Evolutionary conservation across 768 basidiomycete species (phyloP).

Genomic region (Termitomyces sp.): DNA sequence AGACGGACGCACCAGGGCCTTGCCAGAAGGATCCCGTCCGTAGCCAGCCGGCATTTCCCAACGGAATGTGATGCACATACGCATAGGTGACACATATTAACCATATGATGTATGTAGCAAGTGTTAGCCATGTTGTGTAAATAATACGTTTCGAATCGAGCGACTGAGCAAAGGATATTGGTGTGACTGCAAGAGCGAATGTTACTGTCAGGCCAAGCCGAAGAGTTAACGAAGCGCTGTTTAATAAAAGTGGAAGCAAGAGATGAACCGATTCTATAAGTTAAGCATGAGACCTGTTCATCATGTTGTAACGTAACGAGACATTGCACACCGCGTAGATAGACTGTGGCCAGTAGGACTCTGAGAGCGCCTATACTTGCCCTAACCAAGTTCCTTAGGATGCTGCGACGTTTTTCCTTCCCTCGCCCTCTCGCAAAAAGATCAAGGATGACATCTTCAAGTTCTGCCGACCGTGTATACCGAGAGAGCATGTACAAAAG

Average conservation of each 20-base stretch:
- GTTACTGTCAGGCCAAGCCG: conserved; percentile 35
- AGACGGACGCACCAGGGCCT: conserved; percentile 48
- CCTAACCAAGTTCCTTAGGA: conserved; percentile 42
- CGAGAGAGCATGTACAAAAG: conserved; percentile 77
- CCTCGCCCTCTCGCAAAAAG: conserved; percentile 52
- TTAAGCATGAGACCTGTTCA: conserved; percentile 10
- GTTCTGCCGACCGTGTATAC: conserved; percentile 58
- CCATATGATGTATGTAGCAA: conserved; percentile 60
- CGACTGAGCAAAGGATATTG: conserved; percentile 51
- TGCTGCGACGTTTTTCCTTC: conserved; percentile 40
- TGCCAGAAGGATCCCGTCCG: conserved; percentile 54
- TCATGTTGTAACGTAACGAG: conserved; percentile 1
- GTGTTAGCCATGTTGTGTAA: conserved; percentile 55
- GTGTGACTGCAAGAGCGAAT: conserved; percentile 39
- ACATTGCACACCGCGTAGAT: conserved; percentile 55
- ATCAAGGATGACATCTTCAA: conserved; percentile 63
- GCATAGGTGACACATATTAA: conserved; percentile 47
- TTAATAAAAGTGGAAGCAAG: conserved; percentile 43
- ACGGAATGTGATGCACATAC: conserved; percentile 41
- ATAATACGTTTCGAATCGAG: conserved; percentile 49
- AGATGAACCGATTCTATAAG: conserved; percentile 48
- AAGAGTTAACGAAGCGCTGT: conserved; percentile 25
- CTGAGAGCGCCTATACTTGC: conserved; percentile 39
- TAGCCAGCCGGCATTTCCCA: conserved; percentile 28
- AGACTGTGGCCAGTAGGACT: conserved; percentile 52